Base-by-base conservation (phyloP, 805 yeast species). In the Saccharomyces cerevisiae region DNA sequence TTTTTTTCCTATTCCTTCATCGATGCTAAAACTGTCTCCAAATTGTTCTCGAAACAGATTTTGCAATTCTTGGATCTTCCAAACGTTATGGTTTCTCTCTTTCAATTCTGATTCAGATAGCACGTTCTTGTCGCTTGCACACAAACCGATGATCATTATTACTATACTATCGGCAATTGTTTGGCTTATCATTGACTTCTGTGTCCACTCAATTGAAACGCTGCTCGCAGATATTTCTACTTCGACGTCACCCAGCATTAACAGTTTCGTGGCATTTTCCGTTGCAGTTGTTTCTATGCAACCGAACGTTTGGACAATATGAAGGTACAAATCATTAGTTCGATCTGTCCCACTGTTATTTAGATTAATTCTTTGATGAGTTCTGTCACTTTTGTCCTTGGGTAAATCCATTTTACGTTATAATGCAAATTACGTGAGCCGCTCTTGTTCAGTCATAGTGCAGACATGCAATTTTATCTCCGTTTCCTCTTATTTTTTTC, bases 31-130 rank as follows among this genome's bases (percentile, higher is more conserved):
- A 0, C 88, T 70, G 41, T 84, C 87, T 13, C 97, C 97, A 71
- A 91, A 91, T 64, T 91, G 98, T 0, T 91, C 89, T 49, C 75
- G 72, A 47, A 92, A 70, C 49, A 91, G 72, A 6, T 80, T 73
- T 4, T 78, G 65, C 9, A 90, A 78, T 52, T 87, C 75, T 14
- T 71, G 70, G 6, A 79, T 65, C 56, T 82, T 70, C 51, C 69
- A 63, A 4, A 52, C 46, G n/a, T 58, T 55, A 21, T 53, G 53
- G 22, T 59, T 57, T 14, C 52, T 57, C 26, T 58, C 53, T n/a
- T 51, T 17, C 6, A 36, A 22, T 17, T 4, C 8, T 17, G 43
- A 36, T 17, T 17, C 43, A n/a, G 43, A 36, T 21, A 36, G 11
- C 11, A 36, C 43, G 11, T 17, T 36, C 22, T 36, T 36, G 13